Base-by-base conservation (phyloP, 2,329 filamentous ascomycete genomes). In the Aspergillus cejpii region DNA sequence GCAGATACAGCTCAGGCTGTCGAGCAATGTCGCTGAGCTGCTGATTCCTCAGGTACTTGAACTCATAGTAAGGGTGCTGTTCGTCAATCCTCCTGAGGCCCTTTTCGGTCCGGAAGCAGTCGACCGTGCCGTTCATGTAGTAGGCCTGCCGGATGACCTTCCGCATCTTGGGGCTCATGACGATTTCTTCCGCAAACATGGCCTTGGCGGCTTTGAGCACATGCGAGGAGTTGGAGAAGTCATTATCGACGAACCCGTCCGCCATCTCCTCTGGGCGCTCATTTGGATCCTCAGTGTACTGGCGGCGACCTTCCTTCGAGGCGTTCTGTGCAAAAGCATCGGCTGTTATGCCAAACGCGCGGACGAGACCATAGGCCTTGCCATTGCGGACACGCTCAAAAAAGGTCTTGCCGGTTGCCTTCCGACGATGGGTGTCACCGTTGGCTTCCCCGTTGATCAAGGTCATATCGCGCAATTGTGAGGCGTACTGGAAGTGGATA, bases 41-140 rank as follows among this genome's bases (percentile, higher is more conserved):
- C 66, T 96, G 90, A 57, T 92, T 89, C 52, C 88, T 82, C 15
- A 98, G 76, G 58, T 98, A 98, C 67, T 98, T 95, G 73, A 98
- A 87, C 66, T 97, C 92, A 63, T 97, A 97, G 67, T 94, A 97
- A 0, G 89, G 88, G 60, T 97, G 90, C 19, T 92, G 83, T 50
- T 97, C 91, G 57, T 95, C 90, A 55, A 98, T 97, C 60, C 87
- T 87, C 45, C 87, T 85, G 42, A 96, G 73, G 21, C 92, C 92
- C 68, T 97, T 98, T 48, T 97, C 90, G 0, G 92, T 98, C 44
- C 92, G 83, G 50, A 80, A 81, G 64, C 90, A 94, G 70, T 91
- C 89, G 48, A 98, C 82, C 44, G 86, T 78, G 19, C 89, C 88
- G 54, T 83, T 83, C 60, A 83, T 79, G 61, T 96, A 97, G 66